Evolutionary conservation across 1,284 basidiomycete species (phyloP), one percentile per base, ranked within the genome.

Genomic region (Sanghuangporus sanghuang): DNA sequence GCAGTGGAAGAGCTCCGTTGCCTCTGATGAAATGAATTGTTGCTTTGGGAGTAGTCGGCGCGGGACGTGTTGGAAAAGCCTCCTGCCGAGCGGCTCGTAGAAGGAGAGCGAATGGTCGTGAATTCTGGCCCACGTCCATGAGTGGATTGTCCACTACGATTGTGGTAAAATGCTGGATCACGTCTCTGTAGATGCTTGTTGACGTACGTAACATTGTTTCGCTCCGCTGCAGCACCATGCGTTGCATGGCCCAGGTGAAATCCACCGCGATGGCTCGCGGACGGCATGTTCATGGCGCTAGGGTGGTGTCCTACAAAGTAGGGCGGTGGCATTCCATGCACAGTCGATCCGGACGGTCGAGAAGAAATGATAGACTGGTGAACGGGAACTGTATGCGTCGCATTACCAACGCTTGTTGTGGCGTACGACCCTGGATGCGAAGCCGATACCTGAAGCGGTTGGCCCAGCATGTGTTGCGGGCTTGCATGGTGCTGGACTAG

Each of bases 101-200:
- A 57, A n/a, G 57, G 38, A 18, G 61, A 63, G 6, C 38, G 54
- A 3, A 36, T 23, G 39, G 32, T 44, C 14, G 39, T 40, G 21
- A 57, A 42, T 8, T 38, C 21, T 40, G 58, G 8, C 18, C 58
- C 58, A 36, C 35, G 58, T 36, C 14, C 32, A 38, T 54, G 58
- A 12, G 23, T 21, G 21, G 27, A 35, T 18, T 54, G 53, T 38
- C 53, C 48, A 14, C 7, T 49, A 23, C 61, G 54, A 23, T n/a
- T 44, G 9, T 60, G 55, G 11, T 53, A 52, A 60, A 56, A 57
- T 21, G 39, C 42, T 12, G 52, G 55, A 18, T 64, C 59, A 14
- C 63, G 63, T 38, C 63, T 32, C 32, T 52, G 63, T n/a, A 42
- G 53, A 38, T 64, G 44, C 39, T 44, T 63, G 36, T 59, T 63